Conservation (phyloP, 1,139 yeast species). For the Kodamaea sp. region DNA sequence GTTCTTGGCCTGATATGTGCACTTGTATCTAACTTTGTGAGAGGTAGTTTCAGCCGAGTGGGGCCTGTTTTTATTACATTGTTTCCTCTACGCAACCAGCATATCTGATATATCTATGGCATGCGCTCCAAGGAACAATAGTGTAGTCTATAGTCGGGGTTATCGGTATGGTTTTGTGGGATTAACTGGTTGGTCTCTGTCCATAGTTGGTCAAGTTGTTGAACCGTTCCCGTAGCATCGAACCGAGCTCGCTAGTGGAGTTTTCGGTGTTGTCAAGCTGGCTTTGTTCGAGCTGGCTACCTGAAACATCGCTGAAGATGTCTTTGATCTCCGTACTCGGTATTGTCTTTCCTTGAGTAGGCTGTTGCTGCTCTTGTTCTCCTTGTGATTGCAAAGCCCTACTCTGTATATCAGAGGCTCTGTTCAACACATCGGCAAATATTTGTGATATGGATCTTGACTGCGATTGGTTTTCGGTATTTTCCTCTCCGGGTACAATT, state of each 20-base stretch:
- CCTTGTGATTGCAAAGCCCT: not conserved
- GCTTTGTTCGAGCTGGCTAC: constrained; percentile 14
- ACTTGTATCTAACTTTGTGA: too few species aligned
- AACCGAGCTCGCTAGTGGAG: constrained; percentile 35
- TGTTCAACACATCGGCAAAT: constrained; percentile 27
- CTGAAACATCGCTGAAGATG: constrained; percentile 16
- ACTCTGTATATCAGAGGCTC: constrained; percentile 7
- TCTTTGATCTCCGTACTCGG: constrained; percentile 11
- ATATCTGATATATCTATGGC: too few species aligned
- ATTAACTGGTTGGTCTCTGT: not conserved
- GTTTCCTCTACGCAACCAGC: too few species aligned
- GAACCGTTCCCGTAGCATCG: constrained; percentile 31
- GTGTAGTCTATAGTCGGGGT: constrained; percentile 1
- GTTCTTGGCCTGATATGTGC: too few species aligned
- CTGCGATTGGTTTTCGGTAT: constrained; percentile 21
- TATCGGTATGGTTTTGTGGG: too few species aligned
- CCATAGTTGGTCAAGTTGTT: constrained; percentile 22
- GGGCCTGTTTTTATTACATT: too few species aligned
- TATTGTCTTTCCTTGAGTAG: not conserved
- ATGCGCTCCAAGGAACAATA: too few species aligned
- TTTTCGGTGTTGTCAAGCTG: constrained; percentile 22
- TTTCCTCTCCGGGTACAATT: constrained; percentile 19
- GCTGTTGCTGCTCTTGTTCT: not conserved
- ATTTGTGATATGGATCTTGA: constrained; percentile 33
- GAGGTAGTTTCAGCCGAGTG: too few species aligned